Evolutionary conservation across 2,329 filamentous ascomycete genomes (phyloP), one percentile per base, ranked within the genome.

Genomic region (Scedosporium dehoogii): DNA sequence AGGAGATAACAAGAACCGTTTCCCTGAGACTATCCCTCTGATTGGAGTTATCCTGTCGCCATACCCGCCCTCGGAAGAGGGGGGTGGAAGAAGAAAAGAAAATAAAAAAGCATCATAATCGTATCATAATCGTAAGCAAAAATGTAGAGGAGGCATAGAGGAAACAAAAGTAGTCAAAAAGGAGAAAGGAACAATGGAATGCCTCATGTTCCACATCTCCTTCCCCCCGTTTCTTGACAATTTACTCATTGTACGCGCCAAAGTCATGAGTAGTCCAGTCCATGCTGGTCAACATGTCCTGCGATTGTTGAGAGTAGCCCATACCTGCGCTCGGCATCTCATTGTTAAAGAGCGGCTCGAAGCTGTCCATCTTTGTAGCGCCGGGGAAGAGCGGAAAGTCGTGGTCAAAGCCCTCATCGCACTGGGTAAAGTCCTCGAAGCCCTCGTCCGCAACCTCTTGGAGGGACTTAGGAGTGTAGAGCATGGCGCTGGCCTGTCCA

Each of bases 401-500:
- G 10, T 72, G 75, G n/a, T 76, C 75, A 25, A 78, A 74, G 9
- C 71, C 75, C n/a, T 71, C 75, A 58, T 73, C 74, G 38, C 75
- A 74, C 29, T 70, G 69, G 3, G 74, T 70, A 42, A 75, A 76
- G 33, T 87, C 85, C 48, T 84, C 82, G 67, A 85, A 89, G 46
- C 81, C 82, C 68, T 91, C 87, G 64, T 91, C 88, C 27, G 85
- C 78, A 59, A 59, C 38, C 25, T 84, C 81, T 18, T 77, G 76
- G 64, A 85, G 73, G 0, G 86, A 86, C 51, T 80, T 80, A 58
- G 88, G 85, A 9, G 88, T 88, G 73, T 81, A 88, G 38, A 91
- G 80, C 76, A 90, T 89, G 1, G 85, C 76, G 64, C 88, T 86
- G 42, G 82, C 81, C 68, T 90, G 87, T 4, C 86, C 88, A 61